A percentile compares a stretch with the other conserved stretches of the same genome.
phyloP scores from a whole-genome alignment of 306 rosid genomes.

The Castanospermum australe region DNA sequence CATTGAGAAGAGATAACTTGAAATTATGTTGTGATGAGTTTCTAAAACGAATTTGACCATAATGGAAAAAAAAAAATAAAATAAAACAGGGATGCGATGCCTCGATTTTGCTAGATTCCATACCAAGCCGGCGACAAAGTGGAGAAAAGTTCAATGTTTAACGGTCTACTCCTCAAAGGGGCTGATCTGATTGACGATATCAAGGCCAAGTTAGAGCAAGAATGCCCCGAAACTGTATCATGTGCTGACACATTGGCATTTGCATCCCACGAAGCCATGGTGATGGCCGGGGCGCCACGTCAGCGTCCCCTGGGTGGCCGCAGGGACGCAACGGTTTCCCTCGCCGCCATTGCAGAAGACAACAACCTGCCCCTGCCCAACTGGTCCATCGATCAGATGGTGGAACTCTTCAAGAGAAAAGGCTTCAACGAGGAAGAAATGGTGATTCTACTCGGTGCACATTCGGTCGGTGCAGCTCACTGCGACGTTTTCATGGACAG shows the following conservation, averaged over 20 bases:
- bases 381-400: conserved; percentile 19
- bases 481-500: conserved; percentile 44
- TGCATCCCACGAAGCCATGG: conserved; percentile 39
- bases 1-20: neutral
- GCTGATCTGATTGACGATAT: conserved; percentile 55
- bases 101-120: conserved; percentile 59
- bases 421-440: conserved; percentile 47
- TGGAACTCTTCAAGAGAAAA: conserved; percentile 29
- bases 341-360: conserved; percentile 20
- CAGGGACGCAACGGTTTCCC: conserved; percentile 47
- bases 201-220: conserved; percentile 46
- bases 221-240: conserved; percentile 59
- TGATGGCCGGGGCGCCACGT: conserved; percentile 31
- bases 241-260: conserved; percentile 66
- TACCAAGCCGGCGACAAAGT: conserved; percentile 28
- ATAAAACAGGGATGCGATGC: conserved; percentile 89
- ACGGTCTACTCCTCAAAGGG: conserved; percentile 44
- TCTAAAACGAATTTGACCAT: neutral
- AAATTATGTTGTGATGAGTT: neutral
- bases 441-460: conserved; percentile 60
- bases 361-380: conserved; percentile 38
- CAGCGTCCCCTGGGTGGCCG: conserved; percentile 44
- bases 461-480: conserved; percentile 57
- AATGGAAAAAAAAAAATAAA: too few relatives aligned
- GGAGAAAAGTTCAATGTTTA: conserved; percentile 53